These are phyloP conservation scores for Brassica nigra DNA, from an alignment of 345 rosid genomes.

Conservation along the genomic window DNA sequence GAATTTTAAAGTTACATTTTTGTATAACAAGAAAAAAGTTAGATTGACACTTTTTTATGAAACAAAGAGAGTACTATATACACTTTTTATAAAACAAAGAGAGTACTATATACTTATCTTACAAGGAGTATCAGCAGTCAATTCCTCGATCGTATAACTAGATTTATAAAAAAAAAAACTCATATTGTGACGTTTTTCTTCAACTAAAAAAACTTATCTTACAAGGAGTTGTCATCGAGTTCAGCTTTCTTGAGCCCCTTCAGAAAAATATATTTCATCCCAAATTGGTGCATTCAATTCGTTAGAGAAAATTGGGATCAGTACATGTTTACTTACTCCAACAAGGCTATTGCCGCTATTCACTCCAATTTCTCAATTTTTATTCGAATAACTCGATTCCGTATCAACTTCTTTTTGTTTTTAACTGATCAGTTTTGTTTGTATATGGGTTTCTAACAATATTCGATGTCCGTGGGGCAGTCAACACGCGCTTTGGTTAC, in stretches of 20 bases:
- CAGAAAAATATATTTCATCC: neutral
- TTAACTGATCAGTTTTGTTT: neutral
- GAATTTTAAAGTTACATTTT: too few species aligned
- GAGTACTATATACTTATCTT: too few species aligned
- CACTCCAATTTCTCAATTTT: neutral
- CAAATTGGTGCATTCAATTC: neutral
- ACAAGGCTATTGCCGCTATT: too few species aligned
- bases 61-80: too few species aligned
- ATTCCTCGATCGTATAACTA: too few species aligned
- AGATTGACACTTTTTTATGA: too few species aligned
- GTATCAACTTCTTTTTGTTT: neutral
- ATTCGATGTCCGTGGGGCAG: neutral
- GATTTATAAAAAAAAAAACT: too few species aligned
- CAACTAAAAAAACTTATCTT: too few species aligned
- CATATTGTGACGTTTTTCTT: neutral
- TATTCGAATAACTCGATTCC: neutral
- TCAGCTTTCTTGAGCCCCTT: neutral
- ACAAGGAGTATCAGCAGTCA: too few species aligned
- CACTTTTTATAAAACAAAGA: too few species aligned
- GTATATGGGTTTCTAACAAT: neutral
- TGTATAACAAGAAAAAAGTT: too few species aligned
- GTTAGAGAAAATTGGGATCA: neutral
- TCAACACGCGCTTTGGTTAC: slow-evolving; percentile 33
- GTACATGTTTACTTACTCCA: neutral
- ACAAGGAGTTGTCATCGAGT: neutral